Evolutionary conservation across 1,139 yeast genomes (phyloP).

Genomic region (Barnettozyma hawaiiensis): DNA sequence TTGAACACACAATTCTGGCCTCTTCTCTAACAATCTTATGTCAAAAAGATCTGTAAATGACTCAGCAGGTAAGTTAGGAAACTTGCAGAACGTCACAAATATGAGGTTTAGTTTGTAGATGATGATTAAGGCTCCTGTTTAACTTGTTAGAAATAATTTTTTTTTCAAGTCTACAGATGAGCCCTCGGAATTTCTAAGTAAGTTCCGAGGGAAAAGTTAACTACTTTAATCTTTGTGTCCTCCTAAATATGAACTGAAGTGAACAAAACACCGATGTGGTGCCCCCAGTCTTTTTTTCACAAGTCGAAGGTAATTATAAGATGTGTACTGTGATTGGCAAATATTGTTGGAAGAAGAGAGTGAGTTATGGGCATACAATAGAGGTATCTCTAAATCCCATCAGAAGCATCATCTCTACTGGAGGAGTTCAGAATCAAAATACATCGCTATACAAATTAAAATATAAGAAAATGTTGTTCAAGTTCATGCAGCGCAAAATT

Average conservation of each 20-base stretch:
- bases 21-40: neutral
- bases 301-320: too few relatives aligned
- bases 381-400: too few relatives aligned
- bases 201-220: neutral
- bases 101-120: neutral
- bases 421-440: neutral
- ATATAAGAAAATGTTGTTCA: neutral
- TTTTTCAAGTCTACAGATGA: conserved; percentile 2
- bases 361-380: too few relatives aligned
- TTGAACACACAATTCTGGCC: neutral
- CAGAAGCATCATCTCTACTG: too few relatives aligned
- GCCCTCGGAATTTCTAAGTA: conserved; percentile 1
- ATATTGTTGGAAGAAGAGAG: too few relatives aligned
- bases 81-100: neutral
- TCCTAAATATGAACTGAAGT: too few relatives aligned
- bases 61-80: neutral
- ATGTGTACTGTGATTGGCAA: too few relatives aligned
- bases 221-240: too few relatives aligned
- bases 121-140: neutral
- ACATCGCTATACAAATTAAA: neutral
- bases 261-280: too few relatives aligned
- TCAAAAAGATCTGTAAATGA: neutral
- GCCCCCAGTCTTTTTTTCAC: too few relatives aligned
- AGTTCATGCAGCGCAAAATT: neutral
- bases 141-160: conserved; percentile 1